Conservation (phyloP, 1,284 basidiomycete genomes). For the Trichosporon coremiiforme region DNA sequence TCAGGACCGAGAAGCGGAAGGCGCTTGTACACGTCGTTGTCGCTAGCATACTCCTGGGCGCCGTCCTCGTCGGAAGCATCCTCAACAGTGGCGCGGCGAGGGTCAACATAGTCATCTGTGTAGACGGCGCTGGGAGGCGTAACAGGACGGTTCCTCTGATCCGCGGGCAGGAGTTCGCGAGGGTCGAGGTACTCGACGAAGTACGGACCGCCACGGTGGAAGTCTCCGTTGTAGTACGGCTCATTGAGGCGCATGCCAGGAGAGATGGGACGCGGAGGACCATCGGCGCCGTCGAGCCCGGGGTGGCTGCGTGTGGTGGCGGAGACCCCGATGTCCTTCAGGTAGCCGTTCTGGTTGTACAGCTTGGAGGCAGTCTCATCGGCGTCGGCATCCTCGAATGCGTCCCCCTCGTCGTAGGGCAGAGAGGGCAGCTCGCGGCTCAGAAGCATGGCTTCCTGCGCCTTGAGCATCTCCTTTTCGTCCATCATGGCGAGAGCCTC, state of each 20-base stretch:
- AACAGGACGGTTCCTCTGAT: not conserved
- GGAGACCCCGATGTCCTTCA: constrained; percentile 5
- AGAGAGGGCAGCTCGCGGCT: constrained; percentile 7
- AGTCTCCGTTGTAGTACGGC: constrained; percentile 13
- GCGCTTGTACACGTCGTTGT: constrained; percentile 8
- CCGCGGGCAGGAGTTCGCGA: not conserved
- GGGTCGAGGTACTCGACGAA: constrained; percentile 11
- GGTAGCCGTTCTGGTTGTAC: constrained; percentile 1
- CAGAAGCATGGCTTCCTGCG: constrained; percentile 4
- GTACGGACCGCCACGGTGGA: constrained; percentile 9
- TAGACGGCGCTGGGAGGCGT: not conserved
- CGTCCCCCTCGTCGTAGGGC: constrained; percentile 12
- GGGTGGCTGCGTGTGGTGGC: not conserved
- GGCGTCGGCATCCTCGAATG: constrained; percentile 5
- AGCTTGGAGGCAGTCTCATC: constrained; percentile 8
- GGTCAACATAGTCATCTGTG: not conserved
- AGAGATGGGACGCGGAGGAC: not conserved
- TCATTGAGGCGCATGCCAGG: constrained; percentile 4
- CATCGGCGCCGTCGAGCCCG: not conserved
- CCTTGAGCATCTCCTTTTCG: constrained; percentile 15
- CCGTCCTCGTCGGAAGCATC: constrained; percentile 1
- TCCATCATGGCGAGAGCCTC: constrained; percentile 10
- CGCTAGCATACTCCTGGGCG: not conserved
- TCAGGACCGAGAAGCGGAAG: not conserved
- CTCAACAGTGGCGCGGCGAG: constrained; percentile 14